Evolutionary conservation across 805 yeast genomes (phyloP), one percentile per base, ranked within the genome.

Genomic region (Candida dajiaensis): DNA sequence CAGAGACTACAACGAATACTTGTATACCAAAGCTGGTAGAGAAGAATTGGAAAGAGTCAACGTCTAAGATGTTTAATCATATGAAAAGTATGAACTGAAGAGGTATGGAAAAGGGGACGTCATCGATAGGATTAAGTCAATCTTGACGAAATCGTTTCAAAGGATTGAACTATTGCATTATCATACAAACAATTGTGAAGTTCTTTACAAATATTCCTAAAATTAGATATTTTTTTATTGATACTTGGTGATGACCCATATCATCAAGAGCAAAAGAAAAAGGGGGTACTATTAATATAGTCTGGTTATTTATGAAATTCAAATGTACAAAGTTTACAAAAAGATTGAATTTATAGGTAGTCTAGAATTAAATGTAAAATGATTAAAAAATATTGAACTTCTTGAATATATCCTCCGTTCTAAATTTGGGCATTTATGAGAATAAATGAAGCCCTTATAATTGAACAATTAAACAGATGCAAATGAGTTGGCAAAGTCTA

Each of bases 21-120:
- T 92, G 68, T 92, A 92, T 80, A 89, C 97, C 71, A 92, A 92
- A 78, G 98, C 87, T 55, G 99, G 99, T 69, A 88, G 90, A 76
- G 92, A 85, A 76, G 96, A 92, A 67, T 80, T 92, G 65, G 92
- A 78, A 69, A 81, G 80, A 69, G 73, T 70, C 47, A 71, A 69
- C 57, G 72, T 65, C 46, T 69, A 61, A 61, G 36, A 33, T 33
- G 36, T 18, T 33, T 33, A 4, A 16, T 6, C 36, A 28, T 18
- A 33, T 33, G 36, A 33, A 16, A 19, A 33, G 10, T 18, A 33
- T 16, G 20, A 33, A 16, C n/a, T n/a, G 36, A 33, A 33, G 36
- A 33, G 20, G 36, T 28, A 13, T 13, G 31, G 31, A 28, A 13
- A 33, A 33, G 36, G 20, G 36, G 36, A 16, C 18, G 20, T 9